phyloP scores from a whole-genome alignment of 2,329 filamentous ascomycete genomes.

The Aspergillus sp. region DNA sequence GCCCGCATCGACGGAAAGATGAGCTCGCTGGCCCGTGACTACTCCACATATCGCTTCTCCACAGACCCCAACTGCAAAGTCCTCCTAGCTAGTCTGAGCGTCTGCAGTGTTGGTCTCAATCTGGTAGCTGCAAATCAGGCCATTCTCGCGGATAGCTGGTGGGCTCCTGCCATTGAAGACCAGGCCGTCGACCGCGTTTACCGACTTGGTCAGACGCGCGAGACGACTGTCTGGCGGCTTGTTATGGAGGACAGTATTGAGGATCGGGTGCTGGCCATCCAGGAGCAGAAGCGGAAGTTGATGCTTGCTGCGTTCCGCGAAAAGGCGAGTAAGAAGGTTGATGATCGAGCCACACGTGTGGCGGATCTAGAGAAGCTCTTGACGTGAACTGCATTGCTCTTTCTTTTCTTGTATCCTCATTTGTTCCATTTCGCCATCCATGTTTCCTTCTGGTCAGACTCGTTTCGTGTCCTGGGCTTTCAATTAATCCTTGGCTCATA shows the following conservation, averaged over 20 bases:
- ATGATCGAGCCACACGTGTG: slow-evolving; percentile 55
- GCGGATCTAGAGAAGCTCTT: slow-evolving; percentile 46
- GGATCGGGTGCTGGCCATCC: slow-evolving; percentile 75
- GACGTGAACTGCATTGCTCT: slow-evolving; percentile 11
- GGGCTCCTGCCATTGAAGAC: slow-evolving; percentile 89
- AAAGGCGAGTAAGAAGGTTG: slow-evolving; percentile 58
- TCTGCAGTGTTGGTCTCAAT: slow-evolving; percentile 83
- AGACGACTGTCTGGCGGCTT: slow-evolving; percentile 76
- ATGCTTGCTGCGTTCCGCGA: slow-evolving; percentile 79
- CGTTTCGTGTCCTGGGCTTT: not conserved
- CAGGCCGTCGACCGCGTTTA: slow-evolving; percentile 89
- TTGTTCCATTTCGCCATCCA: not conserved
- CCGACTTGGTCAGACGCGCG: slow-evolving; percentile 75
- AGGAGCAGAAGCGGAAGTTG: slow-evolving; percentile 74
- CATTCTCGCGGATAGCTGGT: slow-evolving; percentile 82
- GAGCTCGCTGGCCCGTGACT: slow-evolving; percentile 68
- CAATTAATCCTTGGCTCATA: not conserved
- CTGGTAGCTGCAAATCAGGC: slow-evolving; percentile 84
- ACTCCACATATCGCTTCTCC: slow-evolving; percentile 66
- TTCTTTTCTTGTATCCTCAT: not conserved
- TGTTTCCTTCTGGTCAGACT: not conserved
- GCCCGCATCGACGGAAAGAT: slow-evolving; percentile 80
- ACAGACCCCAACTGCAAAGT: slow-evolving; percentile 67
- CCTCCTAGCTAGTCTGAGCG: slow-evolving; percentile 77
- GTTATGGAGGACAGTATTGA: slow-evolving; percentile 81